Evolutionary conservation across 2,329 filamentous ascomycete species (phyloP), one percentile per base, ranked within the genome.

Genomic region (Leptographium wingfieldii): DNA sequence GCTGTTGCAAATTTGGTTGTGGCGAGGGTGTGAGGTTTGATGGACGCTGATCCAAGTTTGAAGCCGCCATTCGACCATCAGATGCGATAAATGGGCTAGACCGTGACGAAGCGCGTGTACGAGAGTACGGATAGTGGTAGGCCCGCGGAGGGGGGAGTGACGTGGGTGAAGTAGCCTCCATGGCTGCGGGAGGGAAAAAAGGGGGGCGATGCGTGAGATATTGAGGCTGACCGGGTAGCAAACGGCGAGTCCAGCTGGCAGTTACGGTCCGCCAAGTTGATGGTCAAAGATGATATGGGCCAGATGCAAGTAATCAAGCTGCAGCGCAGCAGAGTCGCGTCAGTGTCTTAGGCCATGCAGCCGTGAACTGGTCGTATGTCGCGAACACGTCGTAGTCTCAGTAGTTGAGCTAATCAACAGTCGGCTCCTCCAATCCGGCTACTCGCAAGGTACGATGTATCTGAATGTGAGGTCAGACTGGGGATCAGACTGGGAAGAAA

Each of bases 151-250:
- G 56, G 31, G 57, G 19, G 14, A 58, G n/a, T 43, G 55, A 29
- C 38, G 59, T 33, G 40, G 61, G 57, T 29, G 54, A 40, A 56
- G 61, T 56, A 11, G 61, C 31, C 29, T 64, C 63, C 61, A 64
- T 64, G 54, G 38, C 53, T 51, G 55, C 53, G 33, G 31, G 55
- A 51, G 25, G 22, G 56, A 52, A 35, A 31, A 51, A 19, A 27
- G 46, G 40, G 38, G 43, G 55, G 33, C 52, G 35, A 11, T 29
- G 31, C 52, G 46, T n/a, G 38, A 43, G 40, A 27, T 22, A 38
- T 22, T 16, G n/a, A 43, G n/a, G 27, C n/a, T 31, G 56, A 52
- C 31, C 35, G 56, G 56, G 16, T 49, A 46, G 56, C 49, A 56
- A 56, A 56, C 54, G 54, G 12, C 5, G 9, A 29, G 43, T 46